These are phyloP conservation scores for Penicillium sumatraense DNA, from an alignment of 2,329 filamentous ascomycete genomes.

Conservation along the genomic window DNA sequence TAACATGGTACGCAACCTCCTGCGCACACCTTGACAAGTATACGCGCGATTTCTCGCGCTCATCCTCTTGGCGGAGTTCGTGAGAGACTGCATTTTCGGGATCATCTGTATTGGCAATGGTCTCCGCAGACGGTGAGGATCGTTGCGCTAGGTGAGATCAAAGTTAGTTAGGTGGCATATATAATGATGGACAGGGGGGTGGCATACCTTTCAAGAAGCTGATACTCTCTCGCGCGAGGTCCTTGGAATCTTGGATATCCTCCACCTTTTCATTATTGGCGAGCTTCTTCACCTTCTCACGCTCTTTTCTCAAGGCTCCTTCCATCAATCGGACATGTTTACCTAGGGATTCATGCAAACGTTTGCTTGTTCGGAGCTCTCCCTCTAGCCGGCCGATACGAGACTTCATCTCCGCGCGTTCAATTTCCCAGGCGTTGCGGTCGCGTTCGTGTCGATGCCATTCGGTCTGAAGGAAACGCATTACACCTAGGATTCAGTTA, in stretches of 20 bases:
- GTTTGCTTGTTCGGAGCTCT: constrained; percentile 82
- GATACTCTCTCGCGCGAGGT: constrained; percentile 51
- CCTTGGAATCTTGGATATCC: constrained; percentile 49
- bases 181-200: background rate
- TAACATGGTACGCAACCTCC: constrained; percentile 70
- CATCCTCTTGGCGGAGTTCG: constrained; percentile 61
- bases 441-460: constrained; percentile 99
- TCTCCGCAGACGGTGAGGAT: constrained; percentile 54
- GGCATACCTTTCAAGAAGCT: constrained; percentile 45
- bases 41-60: constrained; percentile 65
- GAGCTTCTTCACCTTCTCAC: constrained; percentile 66
- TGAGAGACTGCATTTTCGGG: constrained; percentile 47
- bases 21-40: constrained; percentile 70
- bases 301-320: constrained; percentile 82
- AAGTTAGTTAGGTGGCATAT: constrained; percentile 2
- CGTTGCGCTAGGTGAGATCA: constrained; percentile 44
- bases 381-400: constrained; percentile 94
- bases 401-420: constrained; percentile 98
- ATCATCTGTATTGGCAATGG: constrained; percentile 54
- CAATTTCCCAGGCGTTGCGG: constrained; percentile 98
- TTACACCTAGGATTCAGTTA: constrained; percentile 69
- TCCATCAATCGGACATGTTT: constrained; percentile 91
- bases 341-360: constrained; percentile 84
- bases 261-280: constrained; percentile 58
- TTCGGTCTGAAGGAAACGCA: constrained; percentile 98